Evolutionary conservation across 345 rosid genomes (phyloP).

Genomic region (Erucastrum elatum): DNA sequence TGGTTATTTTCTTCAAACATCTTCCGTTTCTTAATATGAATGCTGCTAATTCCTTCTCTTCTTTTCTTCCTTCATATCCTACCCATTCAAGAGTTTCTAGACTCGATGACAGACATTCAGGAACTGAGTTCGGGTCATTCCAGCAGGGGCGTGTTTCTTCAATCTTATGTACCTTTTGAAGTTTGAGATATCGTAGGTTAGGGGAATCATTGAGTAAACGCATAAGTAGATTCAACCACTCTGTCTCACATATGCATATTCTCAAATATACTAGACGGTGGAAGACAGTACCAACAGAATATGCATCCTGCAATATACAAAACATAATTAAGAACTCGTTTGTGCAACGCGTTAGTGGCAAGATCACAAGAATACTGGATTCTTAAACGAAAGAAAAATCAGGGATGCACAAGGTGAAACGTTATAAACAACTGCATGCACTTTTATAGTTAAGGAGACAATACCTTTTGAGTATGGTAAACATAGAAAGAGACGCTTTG

Average conservation of each 20-base stretch:
- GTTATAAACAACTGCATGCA: not conserved
- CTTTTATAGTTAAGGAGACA: not conserved
- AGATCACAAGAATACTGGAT: not conserved
- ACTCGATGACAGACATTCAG: not conserved
- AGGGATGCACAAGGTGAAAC: not conserved
- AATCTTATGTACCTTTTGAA: constrained; percentile 8
- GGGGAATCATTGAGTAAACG: constrained; percentile 14
- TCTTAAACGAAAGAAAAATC: not conserved
- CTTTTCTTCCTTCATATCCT: not conserved
- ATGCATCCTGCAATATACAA: constrained; percentile 10
- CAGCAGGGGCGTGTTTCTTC: not conserved
- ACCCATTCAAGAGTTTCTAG: constrained; percentile 11
- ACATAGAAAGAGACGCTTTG: not conserved
- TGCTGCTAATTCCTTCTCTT: constrained; percentile 7
- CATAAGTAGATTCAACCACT: constrained; percentile 19
- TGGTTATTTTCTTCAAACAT: constrained; percentile 6
- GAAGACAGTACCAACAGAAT: constrained; percentile 12
- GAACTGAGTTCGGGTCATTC: constrained; percentile 7
- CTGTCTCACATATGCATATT: constrained; percentile 24
- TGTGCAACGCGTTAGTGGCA: not conserved
- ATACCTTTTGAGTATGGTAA: not conserved
- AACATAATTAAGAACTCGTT: not conserved
- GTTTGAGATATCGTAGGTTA: not conserved
- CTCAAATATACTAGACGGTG: not conserved
- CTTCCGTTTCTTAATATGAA: constrained; percentile 6